Base-by-base conservation (phyloP, 2,329 filamentous ascomycete genomes). In the Lomentospora prolificans region DNA sequence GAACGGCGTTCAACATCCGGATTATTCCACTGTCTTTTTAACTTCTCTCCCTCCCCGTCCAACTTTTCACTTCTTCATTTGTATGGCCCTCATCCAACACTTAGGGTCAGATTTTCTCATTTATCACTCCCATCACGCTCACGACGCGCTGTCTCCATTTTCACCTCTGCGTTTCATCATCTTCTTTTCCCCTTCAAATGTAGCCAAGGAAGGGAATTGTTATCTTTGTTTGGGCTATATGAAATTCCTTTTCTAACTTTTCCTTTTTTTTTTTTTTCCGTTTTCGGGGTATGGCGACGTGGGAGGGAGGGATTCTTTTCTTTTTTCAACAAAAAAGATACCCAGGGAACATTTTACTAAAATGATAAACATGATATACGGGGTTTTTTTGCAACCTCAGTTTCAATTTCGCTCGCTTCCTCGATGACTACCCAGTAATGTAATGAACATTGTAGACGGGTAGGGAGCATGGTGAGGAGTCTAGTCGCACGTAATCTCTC, bases 311-410 rank as follows among this genome's bases (percentile, higher is more conserved):
- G 24, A 28, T 28, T 28, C 14, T 46, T 54, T 41, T 48, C 50
- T 57, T 57, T 56, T 57, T 57, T 57, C 55, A 57, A 57, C 55
- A 57, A 57, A 57, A 56, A 55, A 55, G 55, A 57, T 57, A 55
- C 53, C 53, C 53, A 50, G 53, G 53, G 39, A 41, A 55, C 22
- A 51, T n/a, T n/a, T 28, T 28, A 51, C 44, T 48, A 48, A 48
- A 48, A 48, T 48, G 28, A 51, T 51, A 31, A 17, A 51, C n/a
- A 17, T 31, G 28, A 30, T n/a, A 51, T 51, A 27, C 25, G 25
- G 17, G 27, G 44, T 31, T n/a, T 51, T 50, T 33, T 27, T 14
- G n/a, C n/a, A n/a, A n/a, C n/a, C n/a, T n/a, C n/a, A n/a, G n/a
- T n/a, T n/a, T n/a, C n/a, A n/a, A n/a, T n/a, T n/a, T n/a, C n/a